Evolutionary conservation across 371 early-diverging fungal genomes (phyloP), one percentile per base, ranked within the genome.

Genomic region (Mortierella sp.): DNA sequence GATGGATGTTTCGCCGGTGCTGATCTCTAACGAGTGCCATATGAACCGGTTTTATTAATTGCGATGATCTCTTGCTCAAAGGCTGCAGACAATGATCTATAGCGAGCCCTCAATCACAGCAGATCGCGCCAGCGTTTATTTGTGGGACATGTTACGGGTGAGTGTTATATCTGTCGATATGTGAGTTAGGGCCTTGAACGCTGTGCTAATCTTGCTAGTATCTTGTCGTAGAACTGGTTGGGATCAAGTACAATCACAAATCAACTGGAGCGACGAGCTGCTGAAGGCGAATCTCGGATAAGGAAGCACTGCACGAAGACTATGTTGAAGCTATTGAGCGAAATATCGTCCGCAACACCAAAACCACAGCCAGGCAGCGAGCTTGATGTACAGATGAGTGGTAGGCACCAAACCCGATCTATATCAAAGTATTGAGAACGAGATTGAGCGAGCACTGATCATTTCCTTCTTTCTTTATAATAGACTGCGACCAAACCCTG

Each of bases 111-210:
- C 59, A 18, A 58, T 64, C 28, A 67, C 64, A 16, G 64, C 72
- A n/a, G 79, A 73, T 40, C 66, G 79, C 9, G 49, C 66, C 28
- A 40, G 60, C 40, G 49, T 74, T 10, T 79, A 73, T 49, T 39
- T 78, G n/a, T 66, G 64, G 66, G 57, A 18, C 9, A 73, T 69
- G 20, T 57, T 78, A 12, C 60, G 72, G 62, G 78, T 78, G 69
- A 52, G 5, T n/a, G 12, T 1, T 8, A 24, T 14, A 32, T 24
- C 43, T 20, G 0, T 8, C 0, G 6, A 3, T 37, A 22, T 52
- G 40, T 20, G 9, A 18, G n/a, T 3, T 26, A n/a, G 16, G 43
- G 11, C 2, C 9, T 43, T 10, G 16, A 43, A 43, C 2, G 43
- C 14, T 10, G 10, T 43, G 10, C 43, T 43, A 43, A 43, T 43